Evolutionary conservation across 768 basidiomycete genomes (phyloP).

Genomic region (Pleurotus eryngii): DNA sequence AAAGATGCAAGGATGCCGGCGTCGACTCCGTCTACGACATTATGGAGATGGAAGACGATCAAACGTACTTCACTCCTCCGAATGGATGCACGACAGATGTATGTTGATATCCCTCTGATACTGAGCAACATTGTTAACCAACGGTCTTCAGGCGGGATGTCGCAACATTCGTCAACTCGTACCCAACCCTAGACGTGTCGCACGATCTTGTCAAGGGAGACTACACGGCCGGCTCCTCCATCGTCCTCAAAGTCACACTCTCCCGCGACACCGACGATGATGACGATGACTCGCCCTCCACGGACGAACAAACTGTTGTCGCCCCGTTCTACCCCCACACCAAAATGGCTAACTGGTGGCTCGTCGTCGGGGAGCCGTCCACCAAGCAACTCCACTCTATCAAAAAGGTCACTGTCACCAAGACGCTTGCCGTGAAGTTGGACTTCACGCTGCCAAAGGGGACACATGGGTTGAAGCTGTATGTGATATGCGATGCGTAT

Average conservation of each 20-base stretch:
- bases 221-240: conserved; percentile 82
- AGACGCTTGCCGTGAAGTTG: conserved; percentile 77
- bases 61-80: conserved; percentile 78
- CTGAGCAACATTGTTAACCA: conserved; percentile 13
- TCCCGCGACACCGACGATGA: conserved; percentile 81
- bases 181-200: conserved; percentile 91
- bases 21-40: conserved; percentile 94
- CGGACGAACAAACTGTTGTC: conserved; percentile 76
- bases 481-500: conserved; percentile 92
- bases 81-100: conserved; percentile 88
- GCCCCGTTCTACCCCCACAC: conserved; percentile 90
- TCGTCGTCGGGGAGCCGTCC: conserved; percentile 84
- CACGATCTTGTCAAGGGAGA: conserved; percentile 85
- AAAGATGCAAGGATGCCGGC: conserved; percentile 77
- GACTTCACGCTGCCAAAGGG: conserved; percentile 90
- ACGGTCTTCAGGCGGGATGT: conserved; percentile 73
- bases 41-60: conserved; percentile 97
- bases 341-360: conserved; percentile 97
- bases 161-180: conserved; percentile 93
- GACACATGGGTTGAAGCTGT: conserved; percentile 75
- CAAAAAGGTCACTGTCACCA: conserved; percentile 91
- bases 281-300: conserved; percentile 41
- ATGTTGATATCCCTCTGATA: conserved; percentile 29
- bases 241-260: conserved; percentile 75
- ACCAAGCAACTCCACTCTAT: conserved; percentile 79